phyloP scores from a whole-genome alignment of 164 flowering plant species.

The Berberis vulgaris region DNA sequence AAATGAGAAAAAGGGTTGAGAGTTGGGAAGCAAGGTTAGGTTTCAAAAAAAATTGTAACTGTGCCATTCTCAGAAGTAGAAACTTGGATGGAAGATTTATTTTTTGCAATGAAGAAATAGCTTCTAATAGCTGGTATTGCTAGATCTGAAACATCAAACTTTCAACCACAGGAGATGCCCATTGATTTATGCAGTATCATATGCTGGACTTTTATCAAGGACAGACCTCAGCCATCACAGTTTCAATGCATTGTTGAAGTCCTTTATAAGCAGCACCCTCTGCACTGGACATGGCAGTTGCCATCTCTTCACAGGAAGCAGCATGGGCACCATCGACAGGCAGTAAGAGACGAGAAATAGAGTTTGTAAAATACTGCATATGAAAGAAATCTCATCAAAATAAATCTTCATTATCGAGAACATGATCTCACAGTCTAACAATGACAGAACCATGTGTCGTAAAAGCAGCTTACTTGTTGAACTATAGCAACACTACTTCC shows the following conservation, averaged over 20 bases:
- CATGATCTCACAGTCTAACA: not conserved
- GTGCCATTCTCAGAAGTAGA: too few relatives aligned
- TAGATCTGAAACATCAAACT: too few relatives aligned
- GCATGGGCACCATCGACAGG: conserved; percentile 99
- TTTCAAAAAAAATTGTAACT: too few relatives aligned
- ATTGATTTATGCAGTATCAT: too few relatives aligned
- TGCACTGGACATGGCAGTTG: conserved; percentile 90
- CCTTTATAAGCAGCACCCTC: conserved; percentile 97
- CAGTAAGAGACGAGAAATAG: conserved; percentile 79
- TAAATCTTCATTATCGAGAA: not conserved
- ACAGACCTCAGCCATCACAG: conserved; percentile 98
- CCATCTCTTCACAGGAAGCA: conserved; percentile 97
- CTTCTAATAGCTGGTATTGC: too few relatives aligned
- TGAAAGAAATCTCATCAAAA: conserved; percentile 1
- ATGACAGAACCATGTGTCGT: not conserved
- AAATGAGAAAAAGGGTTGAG: too few relatives aligned
- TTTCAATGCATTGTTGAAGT: conserved; percentile 96
- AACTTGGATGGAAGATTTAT: too few relatives aligned
- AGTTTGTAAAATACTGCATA: conserved; percentile 81
- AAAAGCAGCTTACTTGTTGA: conserved; percentile 63
- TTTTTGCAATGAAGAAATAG: too few relatives aligned
- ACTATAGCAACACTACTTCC: conserved; percentile 97
- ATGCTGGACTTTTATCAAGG: not conserved
- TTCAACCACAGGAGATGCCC: too few relatives aligned
- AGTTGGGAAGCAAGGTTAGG: too few relatives aligned